Evolutionary conservation across 768 basidiomycete species (phyloP), one percentile per base, ranked within the genome.

Genomic region (Amanita thiersii): DNA sequence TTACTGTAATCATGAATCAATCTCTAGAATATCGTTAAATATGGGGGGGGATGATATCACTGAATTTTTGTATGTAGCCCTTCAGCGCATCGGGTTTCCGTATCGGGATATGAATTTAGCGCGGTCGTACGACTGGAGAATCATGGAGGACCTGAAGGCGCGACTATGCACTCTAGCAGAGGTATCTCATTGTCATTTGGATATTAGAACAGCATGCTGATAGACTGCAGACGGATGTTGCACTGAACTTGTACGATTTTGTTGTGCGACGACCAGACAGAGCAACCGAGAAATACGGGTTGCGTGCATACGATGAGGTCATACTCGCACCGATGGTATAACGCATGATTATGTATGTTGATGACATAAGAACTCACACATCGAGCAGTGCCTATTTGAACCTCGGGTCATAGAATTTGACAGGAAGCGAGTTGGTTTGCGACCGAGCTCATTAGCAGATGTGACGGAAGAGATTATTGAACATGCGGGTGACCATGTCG

Each of bases 41-140:
- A 85, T 89, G 61, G 96, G 91, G 14, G 92, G 94, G 10, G 86
- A 98, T 58, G 96, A 96, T 61, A 83, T 99, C 55, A 96, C 94
- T 2, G 81, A 86, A 47, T 89, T 94, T 52, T 67, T 94, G 32
- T 77, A 80, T 50, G 79, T 86, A 18, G 64, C 96, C 10, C 68
- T 98, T 19, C 70, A 77, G 35, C 77, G 81, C 34, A 88, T 90
- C 37, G 70, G 74, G 31, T 93, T 98, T 53, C 96, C 96, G 0
- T 98, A 96, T 59, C 66, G 78, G 41, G 85, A 92, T 19, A 67
- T 89, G 47, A 72, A 97, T 54, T 68, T 97, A 18, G 72, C 73
- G 4, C 69, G 72, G 24, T 73, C 76, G 32, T 86, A 90, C 54
- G 93, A 97, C 53, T 96, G 90, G 87, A 71, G 72, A 38, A 75